Conservation (phyloP, 345 rosid genomes). For the Citrus inodora region DNA sequence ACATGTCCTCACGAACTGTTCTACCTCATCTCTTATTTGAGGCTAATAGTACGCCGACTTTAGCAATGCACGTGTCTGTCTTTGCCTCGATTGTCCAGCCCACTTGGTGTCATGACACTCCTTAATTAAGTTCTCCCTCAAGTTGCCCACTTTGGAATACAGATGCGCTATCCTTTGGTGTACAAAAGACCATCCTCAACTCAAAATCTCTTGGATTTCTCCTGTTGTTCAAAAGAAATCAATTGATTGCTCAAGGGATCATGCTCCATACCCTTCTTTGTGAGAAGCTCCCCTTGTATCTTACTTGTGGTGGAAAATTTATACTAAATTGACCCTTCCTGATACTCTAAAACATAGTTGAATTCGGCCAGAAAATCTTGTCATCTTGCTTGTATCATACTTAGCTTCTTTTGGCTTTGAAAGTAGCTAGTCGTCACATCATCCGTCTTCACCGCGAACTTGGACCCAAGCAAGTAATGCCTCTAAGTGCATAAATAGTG, state of each 20-base stretch:
- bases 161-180: accelerated
- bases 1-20: background rate
- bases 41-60: background rate
- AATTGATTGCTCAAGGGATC: background rate
- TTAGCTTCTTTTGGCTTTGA: background rate
- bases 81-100: background rate
- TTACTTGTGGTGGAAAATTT: too few relatives aligned
- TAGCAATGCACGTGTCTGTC: background rate
- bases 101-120: background rate
- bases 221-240: background rate
- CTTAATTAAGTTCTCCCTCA: background rate
- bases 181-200: background rate
- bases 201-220: background rate
- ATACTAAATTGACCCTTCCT: background rate
- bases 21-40: background rate
- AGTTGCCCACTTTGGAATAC: background rate
- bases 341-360: too few relatives aligned
- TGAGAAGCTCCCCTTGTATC: background rate
- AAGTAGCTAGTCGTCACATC: accelerated
- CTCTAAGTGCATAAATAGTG: background rate
- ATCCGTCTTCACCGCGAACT: background rate
- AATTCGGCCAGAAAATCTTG: too few relatives aligned
- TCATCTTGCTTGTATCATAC: too few relatives aligned
- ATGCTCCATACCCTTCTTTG: background rate
- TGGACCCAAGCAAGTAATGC: background rate